Evolutionary conservation across 2,329 filamentous ascomycete species (phyloP), one percentile per base, ranked within the genome.

Genomic region (Sporothrix humicola): DNA sequence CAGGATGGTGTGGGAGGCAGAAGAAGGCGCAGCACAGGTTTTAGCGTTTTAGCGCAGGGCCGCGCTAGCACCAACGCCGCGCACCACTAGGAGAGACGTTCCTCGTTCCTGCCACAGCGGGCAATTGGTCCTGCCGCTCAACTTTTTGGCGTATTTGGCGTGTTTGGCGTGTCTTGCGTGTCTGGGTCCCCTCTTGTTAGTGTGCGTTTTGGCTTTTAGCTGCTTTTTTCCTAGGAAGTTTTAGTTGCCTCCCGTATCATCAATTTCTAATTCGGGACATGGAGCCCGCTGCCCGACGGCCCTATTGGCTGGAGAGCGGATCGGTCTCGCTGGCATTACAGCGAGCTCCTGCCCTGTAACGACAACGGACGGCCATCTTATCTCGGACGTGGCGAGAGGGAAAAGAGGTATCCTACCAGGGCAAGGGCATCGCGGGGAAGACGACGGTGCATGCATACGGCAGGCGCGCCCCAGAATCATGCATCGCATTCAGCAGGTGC

Each of bases 251-350:
- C 76, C 48, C 65, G 65, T 54, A 20, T 66, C 9, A 20, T 56
- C 66, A 77, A 75, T 78, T 82, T 82, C 82, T 83, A 82, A 83
- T 79, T 82, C 80, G 79, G 81, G 81, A 76, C 58, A 72, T 74
- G 76, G 75, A 52, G 54, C 17, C 52, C 54, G 26, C 75, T 77
- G 77, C 76, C 75, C 71, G 74, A 7, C 56, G 37, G 48, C 70
- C 71, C 48, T 52, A 73, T 73, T 66, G 59, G 71, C 71, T 63
- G 50, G 71, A 37, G 23, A 10, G n/a, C 68, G 4, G 48, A 31
- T 9, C 54, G 61, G 59, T 48, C 26, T 37, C 31, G 31, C 4
- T 37, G 31, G 31, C 31, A 66, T 17, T 20, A n/a, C 61, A 66
- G 61, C 42, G 42, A 26, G 42, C 31, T 26, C 23, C 31, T 48